These are phyloP conservation scores for Hippophae gyantsensis DNA, from an alignment of 306 rosid species.

Conservation along the genomic window DNA sequence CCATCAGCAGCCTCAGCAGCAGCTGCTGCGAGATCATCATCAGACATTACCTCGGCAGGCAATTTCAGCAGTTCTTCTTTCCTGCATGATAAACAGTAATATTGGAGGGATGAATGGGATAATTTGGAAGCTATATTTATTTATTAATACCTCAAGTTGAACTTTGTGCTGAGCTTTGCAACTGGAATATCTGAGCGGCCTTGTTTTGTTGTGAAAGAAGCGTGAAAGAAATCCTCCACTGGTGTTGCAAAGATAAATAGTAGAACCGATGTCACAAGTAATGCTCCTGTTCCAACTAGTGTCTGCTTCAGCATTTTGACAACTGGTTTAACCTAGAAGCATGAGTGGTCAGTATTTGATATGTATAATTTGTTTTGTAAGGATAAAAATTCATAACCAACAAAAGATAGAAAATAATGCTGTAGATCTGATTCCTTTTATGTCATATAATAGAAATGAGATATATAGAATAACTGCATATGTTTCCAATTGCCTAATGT, in stretches of 20 bases:
- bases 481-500: slow-evolving; percentile 2
- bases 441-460: too few species aligned
- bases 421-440: too few species aligned
- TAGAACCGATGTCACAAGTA: slow-evolving; percentile 75
- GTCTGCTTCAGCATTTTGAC: slow-evolving; percentile 83
- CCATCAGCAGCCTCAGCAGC: slow-evolving; percentile 99
- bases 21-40: slow-evolving; percentile 90
- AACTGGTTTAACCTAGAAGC: slow-evolving; percentile 82
- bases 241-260: slow-evolving; percentile 80
- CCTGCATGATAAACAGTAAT: slow-evolving; percentile 31
- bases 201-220: slow-evolving; percentile 41
- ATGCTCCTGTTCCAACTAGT: slow-evolving; percentile 79
- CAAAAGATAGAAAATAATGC: too few species aligned
- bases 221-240: slow-evolving; percentile 52
- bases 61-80: slow-evolving; percentile 83
- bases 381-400: too few species aligned
- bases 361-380: too few species aligned
- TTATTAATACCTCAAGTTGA: slow-evolving; percentile 50
- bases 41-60: slow-evolving; percentile 64
- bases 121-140: slow-evolving; percentile 12
- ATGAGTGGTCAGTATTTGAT: background rate
- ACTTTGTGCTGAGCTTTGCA: slow-evolving; percentile 45
- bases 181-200: slow-evolving; percentile 29
- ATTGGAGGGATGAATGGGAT: slow-evolving; percentile 8
- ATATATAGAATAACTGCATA: background rate